Base-by-base conservation (phyloP, 768 basidiomycete genomes). In the Termitomyces sp. region DNA sequence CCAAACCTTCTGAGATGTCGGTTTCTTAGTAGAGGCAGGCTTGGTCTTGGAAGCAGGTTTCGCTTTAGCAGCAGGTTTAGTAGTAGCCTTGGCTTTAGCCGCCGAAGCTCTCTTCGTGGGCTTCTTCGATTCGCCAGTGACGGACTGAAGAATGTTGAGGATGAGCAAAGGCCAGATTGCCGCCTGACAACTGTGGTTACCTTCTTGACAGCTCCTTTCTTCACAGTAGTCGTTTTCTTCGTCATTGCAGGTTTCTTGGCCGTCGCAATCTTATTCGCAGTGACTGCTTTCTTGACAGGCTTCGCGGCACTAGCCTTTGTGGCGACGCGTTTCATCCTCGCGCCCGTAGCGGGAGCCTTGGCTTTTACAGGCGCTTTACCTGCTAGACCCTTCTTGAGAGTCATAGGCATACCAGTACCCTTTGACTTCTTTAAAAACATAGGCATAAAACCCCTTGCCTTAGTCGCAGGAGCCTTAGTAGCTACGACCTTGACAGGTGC, bases 151-250 rank as follows among this genome's bases (percentile, higher is more conserved):
- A 9, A 37, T 5, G 14, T 32, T 23, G 9, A 43, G 30, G 32
- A 41, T 51, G 48, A 50, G 30, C 6, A 37, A 44, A 19, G n/a
- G 23, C 12, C 27, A 39, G 7, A 48, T n/a, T 5, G 0, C 19
- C 0, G 3, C 1, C 12, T 28, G 25, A 46, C 25, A 17, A 32
- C 16, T 17, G 21, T 0, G 59, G 61, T 37, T 43, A 84, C 86
- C 79, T 86, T 88, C 79, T 88, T 88, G 8, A 76, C 79, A 3
- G 73, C 50, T 44, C 77, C 80, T 55, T 78, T 77, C 69, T 74
- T 79, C 39, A 73, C 69, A 23, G 76, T 56, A 3, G 72, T 57
- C 8, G 62, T 55, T 37, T 73, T 74, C 63, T 66, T 70, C 12
- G 63, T 27, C 2, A 56, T 43, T 11, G 62, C 37, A n/a, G 63